phyloP scores from a whole-genome alignment of 1,284 basidiomycete genomes.

The Phaffia rhodozyma region DNA sequence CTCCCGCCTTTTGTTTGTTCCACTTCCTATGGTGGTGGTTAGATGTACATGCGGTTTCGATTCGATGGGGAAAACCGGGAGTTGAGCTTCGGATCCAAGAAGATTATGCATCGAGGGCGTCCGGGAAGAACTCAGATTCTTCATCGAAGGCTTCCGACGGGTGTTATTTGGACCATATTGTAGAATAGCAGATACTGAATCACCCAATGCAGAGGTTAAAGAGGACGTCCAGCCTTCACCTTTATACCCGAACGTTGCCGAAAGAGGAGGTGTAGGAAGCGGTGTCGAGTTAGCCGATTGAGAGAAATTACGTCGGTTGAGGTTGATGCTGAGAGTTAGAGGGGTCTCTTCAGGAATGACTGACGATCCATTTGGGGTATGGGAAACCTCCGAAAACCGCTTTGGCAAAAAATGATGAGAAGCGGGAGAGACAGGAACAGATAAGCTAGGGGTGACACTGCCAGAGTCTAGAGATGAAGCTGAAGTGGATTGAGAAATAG shows the following conservation, averaged over 20 bases:
- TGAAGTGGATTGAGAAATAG: not conserved
- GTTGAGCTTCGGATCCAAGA: not conserved
- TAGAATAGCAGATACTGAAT: conserved; percentile 26
- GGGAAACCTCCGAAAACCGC: not conserved
- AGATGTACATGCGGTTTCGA: conserved; percentile 39
- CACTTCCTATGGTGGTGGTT: not conserved
- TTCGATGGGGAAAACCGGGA: conserved; percentile 47
- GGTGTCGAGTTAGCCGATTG: not conserved
- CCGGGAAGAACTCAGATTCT: not conserved
- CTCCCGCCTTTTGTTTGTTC: conserved; percentile 28
- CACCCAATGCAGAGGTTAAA: conserved; percentile 27
- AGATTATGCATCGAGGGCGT: conserved; percentile 1
- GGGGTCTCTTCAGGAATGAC: conserved; percentile 16
- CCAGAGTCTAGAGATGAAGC: not conserved
- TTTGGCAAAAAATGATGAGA: too few species aligned
- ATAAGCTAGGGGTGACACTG: too few species aligned
- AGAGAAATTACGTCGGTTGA: conserved; percentile 7
- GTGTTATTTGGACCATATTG: conserved; percentile 22
- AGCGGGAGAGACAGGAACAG: too few species aligned
- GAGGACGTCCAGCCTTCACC: conserved; percentile 27
- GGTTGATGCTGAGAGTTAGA: conserved; percentile 16
- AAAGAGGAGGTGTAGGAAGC: conserved; percentile 13
- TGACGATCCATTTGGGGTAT: not conserved
- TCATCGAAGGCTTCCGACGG: not conserved
- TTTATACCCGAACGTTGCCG: conserved; percentile 9